Base-by-base conservation (phyloP, 2,329 filamentous ascomycete species). In the Neonectria magnoliae region DNA sequence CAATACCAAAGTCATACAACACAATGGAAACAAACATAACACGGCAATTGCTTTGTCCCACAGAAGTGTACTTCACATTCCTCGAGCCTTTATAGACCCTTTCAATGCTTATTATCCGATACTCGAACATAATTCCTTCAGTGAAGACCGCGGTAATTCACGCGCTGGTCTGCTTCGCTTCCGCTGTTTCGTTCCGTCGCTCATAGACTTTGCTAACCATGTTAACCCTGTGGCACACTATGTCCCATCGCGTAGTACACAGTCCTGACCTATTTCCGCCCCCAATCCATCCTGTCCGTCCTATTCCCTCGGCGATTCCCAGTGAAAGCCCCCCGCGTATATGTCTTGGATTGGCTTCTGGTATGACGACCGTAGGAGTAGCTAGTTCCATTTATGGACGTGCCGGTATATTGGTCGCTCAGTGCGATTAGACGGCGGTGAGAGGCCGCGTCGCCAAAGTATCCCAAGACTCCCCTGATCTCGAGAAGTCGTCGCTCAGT, bases 91-190 rank as follows among this genome's bases (percentile, higher is more conserved):
- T 18, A 44, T 25, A 50, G 67, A 36, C 66, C 55, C 50, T 29
- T 54, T 61, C 44, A 59, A 59, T 67, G 60, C 57, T 56, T 66
- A 69, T 70, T 68, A 73, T 70, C 47, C 64, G 65, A 61, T 73
- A 68, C 70, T 73, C 68, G 70, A 70, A 73, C 67, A 72, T 68
- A 57, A 71, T 66, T 50, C 54, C 69, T 60, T 70, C 51, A 62
- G 65, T 63, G 38, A 66, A 42, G 57, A 62, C 60, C 63, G 65
- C 62, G 62, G 47, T 63, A 59, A 61, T 67, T n/a, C 56, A 59
- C 60, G 61, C 65, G 65, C 61, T 69, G 59, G 41, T 62, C 42
- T 60, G 59, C 60, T 47, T 47, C 25, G 54, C 59, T 60, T 58
- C 56, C 47, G 52, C 59, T 60, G 38, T 60, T 57, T 57, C 53